A percentile compares a stretch with the other conserved stretches of the same genome.
These are phyloP conservation scores for Cyclotella baltica DNA, from an alignment of 108 stramenopile genomes.

Conservation along the genomic window DNA sequence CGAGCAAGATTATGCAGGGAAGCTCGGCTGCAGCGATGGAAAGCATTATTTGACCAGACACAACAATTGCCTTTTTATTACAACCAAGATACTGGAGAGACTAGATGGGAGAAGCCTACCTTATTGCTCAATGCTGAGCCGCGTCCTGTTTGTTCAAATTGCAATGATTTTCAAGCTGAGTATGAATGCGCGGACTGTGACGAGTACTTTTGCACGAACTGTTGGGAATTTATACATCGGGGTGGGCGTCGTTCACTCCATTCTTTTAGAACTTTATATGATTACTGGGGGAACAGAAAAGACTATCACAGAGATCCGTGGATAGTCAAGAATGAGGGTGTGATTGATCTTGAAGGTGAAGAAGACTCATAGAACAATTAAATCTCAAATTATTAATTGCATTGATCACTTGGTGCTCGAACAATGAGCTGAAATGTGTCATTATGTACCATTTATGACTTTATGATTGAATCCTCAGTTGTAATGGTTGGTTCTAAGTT, in stretches of 20 bases:
- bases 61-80: slow-evolving; percentile 70
- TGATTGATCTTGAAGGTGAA: background rate
- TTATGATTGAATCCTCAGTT: too few relatives aligned
- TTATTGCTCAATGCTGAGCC: slow-evolving; percentile 79
- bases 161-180: slow-evolving; percentile 62
- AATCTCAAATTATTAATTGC: too few relatives aligned
- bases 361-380: too few relatives aligned
- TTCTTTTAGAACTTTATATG: slow-evolving; percentile 32
- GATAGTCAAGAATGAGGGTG: background rate
- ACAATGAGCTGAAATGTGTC: too few relatives aligned
- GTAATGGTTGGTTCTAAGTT: too few relatives aligned
- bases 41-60: slow-evolving; percentile 63
- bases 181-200: slow-evolving; percentile 72
- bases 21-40: slow-evolving; percentile 64
- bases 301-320: slow-evolving; percentile 32
- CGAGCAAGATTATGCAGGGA: slow-evolving; percentile 18
- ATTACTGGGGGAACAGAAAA: slow-evolving; percentile 37
- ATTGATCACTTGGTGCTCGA: too few relatives aligned
- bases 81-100: slow-evolving; percentile 83
- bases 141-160: slow-evolving; percentile 76
- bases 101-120: slow-evolving; percentile 84
- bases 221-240: slow-evolving; percentile 45
- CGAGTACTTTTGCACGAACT: slow-evolving; percentile 76
- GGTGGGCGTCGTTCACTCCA: slow-evolving; percentile 24
- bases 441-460: too few relatives aligned